phyloP scores from a whole-genome alignment of 169 alveolate genomes.

The Plasmodium inui region DNA sequence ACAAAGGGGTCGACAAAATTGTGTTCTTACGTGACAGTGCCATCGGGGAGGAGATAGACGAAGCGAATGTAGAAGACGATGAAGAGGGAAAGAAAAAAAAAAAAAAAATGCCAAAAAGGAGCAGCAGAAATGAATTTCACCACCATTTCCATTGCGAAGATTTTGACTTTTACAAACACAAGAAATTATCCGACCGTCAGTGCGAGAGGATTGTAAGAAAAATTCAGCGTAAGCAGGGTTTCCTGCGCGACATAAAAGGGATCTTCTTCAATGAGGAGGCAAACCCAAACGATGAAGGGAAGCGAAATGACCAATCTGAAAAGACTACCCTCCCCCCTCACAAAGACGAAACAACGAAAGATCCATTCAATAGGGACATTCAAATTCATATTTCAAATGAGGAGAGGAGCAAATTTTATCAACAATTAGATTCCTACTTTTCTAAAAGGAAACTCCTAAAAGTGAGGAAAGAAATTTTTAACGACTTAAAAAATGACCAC shows the following conservation, averaged over 20 bases:
- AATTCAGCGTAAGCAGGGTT: constrained; percentile 40
- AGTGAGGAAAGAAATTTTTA: constrained; percentile 32
- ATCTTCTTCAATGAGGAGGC: constrained; percentile 16
- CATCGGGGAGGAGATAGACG: background rate
- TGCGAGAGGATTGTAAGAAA: constrained; percentile 49
- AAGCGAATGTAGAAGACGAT: background rate
- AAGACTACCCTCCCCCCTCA: background rate
- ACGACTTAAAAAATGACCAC: constrained; percentile 6
- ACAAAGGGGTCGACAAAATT: background rate
- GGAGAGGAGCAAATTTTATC: constrained; percentile 30
- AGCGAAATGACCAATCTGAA: background rate
- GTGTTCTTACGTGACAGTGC: constrained; percentile 19
- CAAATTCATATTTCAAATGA: constrained; percentile 16
- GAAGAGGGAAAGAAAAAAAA: background rate
- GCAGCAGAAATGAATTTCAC: constrained; percentile 42
- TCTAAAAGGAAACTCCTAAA: constrained; percentile 40
- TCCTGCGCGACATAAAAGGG: constrained; percentile 23
- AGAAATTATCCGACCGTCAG: constrained; percentile 34
- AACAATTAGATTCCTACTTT: constrained; percentile 30
- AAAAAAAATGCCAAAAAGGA: background rate
- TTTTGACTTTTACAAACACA: constrained; percentile 31
- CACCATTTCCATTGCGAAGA: constrained; percentile 23
- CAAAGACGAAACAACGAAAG: background rate
- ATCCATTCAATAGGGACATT: background rate
- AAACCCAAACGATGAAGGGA: background rate